A percentile compares a stretch with the other conserved stretches of the same genome.
Conservation (phyloP, 176 grass and related monocot genomes). For the Thalia dealbata region DNA sequence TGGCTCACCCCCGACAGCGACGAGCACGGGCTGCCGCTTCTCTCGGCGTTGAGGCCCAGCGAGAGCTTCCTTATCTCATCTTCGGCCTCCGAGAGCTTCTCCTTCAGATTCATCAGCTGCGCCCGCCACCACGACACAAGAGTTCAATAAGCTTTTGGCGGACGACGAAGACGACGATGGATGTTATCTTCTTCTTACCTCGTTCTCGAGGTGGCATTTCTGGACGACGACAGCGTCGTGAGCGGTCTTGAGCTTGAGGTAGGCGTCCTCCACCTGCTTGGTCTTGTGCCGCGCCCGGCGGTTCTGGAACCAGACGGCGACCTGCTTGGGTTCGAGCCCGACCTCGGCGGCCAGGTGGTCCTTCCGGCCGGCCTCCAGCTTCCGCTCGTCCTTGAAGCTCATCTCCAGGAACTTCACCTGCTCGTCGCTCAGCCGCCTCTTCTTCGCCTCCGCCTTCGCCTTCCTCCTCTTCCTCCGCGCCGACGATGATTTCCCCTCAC, state of each 20-base stretch:
- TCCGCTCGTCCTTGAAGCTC: slow-evolving; percentile 63
- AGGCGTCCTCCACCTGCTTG: slow-evolving; percentile 89
- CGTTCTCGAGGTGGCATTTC: slow-evolving; percentile 76
- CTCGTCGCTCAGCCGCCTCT: slow-evolving; percentile 57
- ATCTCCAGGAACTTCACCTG: slow-evolving; percentile 64
- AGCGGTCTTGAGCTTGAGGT: slow-evolving; percentile 58
- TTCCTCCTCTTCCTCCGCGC: slow-evolving; percentile 53
- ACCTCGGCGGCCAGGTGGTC: slow-evolving; percentile 59
- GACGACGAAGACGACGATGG: not conserved
- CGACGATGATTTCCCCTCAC: slow-evolving; percentile 38
- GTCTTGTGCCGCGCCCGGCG: slow-evolving; percentile 83
- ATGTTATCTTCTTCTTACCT: slow-evolving; percentile 7
- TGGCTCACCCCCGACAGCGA: not conserved
- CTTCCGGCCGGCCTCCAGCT: slow-evolving; percentile 75
- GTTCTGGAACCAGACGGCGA: slow-evolving; percentile 97
- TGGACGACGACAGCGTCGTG: slow-evolving; percentile 63
- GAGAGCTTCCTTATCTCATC: not conserved
- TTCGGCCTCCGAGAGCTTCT: slow-evolving; percentile 5
- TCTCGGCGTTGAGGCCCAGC: not conserved
- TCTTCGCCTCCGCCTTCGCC: slow-evolving; percentile 31
- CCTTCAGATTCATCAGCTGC: not conserved
- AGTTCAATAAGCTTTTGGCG: not conserved
- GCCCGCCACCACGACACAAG: not conserved
- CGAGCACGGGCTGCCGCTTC: not conserved
- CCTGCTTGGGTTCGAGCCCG: slow-evolving; percentile 77